Conservation (phyloP, 768 basidiomycete species). For the Crassisporium funariophilum region DNA sequence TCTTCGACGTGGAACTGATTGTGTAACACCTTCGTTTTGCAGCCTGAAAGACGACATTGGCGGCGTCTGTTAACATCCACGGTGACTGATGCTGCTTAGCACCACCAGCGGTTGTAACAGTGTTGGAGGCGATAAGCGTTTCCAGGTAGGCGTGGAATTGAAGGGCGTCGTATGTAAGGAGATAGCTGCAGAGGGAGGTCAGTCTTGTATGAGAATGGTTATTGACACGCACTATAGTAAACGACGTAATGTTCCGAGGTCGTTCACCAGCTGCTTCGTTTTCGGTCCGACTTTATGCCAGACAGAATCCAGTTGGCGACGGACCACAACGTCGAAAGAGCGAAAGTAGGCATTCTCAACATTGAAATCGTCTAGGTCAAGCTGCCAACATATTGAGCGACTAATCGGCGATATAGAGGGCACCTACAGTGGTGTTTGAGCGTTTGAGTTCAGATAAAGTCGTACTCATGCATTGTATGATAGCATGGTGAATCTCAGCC, state of each 20-base stretch:
- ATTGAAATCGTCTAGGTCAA: conserved; percentile 91
- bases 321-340: conserved; percentile 87
- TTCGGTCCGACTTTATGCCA: conserved; percentile 97
- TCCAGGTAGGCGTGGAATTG: conserved; percentile 93
- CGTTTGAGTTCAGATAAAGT: conserved; percentile 90
- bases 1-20: conserved; percentile 31
- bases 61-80: conserved; percentile 93
- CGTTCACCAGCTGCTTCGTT: conserved; percentile 89
- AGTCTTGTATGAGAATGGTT: too few relatives aligned
- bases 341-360: conserved; percentile 94
- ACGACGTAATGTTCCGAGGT: conserved; percentile 82
- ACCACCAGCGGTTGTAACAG: conserved; percentile 47
- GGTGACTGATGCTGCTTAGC: conserved; percentile 72
- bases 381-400: conserved; percentile 51
- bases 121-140: conserved; percentile 69
- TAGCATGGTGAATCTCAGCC: conserved; percentile 89
- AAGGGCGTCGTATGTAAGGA: conserved; percentile 88
- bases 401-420: background rate
- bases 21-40: conserved; percentile 84
- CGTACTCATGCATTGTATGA: conserved; percentile 91
- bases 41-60: conserved; percentile 79
- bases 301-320: conserved; percentile 86
- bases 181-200: too few relatives aligned
- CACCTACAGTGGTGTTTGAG: conserved; percentile 67
- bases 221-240: conserved; percentile 72